phyloP scores from a whole-genome alignment of 345 rosid species.

The Moringa oleifera region DNA sequence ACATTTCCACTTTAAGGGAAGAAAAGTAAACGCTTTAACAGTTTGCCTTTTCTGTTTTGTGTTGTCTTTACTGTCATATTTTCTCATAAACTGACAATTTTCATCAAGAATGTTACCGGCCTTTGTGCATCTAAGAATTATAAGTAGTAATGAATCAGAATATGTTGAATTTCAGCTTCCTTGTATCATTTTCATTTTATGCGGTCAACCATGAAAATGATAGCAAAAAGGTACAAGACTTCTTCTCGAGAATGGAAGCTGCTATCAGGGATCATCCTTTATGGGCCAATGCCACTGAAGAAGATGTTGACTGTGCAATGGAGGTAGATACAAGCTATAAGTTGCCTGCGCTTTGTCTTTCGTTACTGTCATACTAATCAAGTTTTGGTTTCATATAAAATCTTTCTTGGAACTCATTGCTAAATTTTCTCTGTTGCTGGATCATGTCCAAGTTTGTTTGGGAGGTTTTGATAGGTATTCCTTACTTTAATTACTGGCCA shows the following conservation, averaged over 20 bases:
- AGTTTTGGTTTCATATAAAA: no score
- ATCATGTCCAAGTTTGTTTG: no score
- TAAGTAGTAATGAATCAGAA: not conserved
- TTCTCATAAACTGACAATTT: conserved; percentile 3
- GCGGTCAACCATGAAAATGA: conserved; percentile 43
- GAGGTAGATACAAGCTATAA: conserved; percentile 25
- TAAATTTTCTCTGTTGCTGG: no score
- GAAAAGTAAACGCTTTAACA: not conserved
- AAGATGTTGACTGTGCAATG: conserved; percentile 42
- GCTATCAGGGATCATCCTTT: conserved; percentile 44
- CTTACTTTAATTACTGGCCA: no score
- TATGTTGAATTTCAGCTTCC: conserved; percentile 40
- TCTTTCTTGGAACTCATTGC: no score
- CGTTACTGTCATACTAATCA: no score
- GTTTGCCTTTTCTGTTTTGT: not conserved
- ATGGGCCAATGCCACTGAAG: conserved; percentile 37
- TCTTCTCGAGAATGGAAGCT: conserved; percentile 46
- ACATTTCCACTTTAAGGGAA: not conserved
- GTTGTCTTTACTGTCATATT: not conserved
- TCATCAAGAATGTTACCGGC: no score
- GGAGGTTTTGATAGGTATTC: no score
- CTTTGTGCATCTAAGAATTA: not conserved
- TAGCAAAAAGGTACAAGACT: conserved; percentile 47
- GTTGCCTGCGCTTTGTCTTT: not conserved
- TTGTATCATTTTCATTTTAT: conserved; percentile 46